phyloP scores from a whole-genome alignment of 495 filamentous ascomycete species.

The Pyronema omphalodes region DNA sequence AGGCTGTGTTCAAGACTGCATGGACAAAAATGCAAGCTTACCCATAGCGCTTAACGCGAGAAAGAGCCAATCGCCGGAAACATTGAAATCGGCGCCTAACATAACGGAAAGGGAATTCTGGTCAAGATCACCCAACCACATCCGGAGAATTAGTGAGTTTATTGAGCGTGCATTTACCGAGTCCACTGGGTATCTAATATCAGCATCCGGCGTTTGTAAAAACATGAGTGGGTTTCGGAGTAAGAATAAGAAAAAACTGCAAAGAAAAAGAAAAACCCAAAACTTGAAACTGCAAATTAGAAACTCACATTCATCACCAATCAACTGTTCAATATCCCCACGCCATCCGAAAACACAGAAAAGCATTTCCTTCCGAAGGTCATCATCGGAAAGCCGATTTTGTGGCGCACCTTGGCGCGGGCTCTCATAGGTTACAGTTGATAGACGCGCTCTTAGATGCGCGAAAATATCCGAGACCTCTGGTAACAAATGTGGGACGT shows the following conservation, averaged over 20 bases:
- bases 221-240: background rate
- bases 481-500: constrained; percentile 30
- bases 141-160: constrained; percentile 20
- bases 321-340: constrained; percentile 61
- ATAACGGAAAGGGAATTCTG: constrained; percentile 23
- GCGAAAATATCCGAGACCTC: constrained; percentile 44
- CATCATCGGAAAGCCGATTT: constrained; percentile 51
- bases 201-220: constrained; percentile 1
- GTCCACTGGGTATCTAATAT: constrained; percentile 15
- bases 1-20: background rate
- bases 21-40: constrained; percentile 1
- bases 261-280: constrained; percentile 2
- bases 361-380: constrained; percentile 79
- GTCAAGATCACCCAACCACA: constrained; percentile 74
- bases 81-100: constrained; percentile 52
- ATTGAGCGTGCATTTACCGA: constrained; percentile 24
- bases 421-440: constrained; percentile 21
- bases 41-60: constrained; percentile 78
- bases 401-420: constrained; percentile 35
- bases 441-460: constrained; percentile 12
- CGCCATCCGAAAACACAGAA: constrained; percentile 91
- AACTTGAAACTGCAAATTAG: constrained; percentile 6
- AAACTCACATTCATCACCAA: constrained; percentile 59
- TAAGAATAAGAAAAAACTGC: background rate
- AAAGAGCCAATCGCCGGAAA: constrained; percentile 90